A percentile compares a stretch with the other conserved stretches of the same genome.
These are phyloP conservation scores for Ceratobasidium sp. DNA, from an alignment of 1,284 basidiomycete genomes.

Conservation along the genomic window DNA sequence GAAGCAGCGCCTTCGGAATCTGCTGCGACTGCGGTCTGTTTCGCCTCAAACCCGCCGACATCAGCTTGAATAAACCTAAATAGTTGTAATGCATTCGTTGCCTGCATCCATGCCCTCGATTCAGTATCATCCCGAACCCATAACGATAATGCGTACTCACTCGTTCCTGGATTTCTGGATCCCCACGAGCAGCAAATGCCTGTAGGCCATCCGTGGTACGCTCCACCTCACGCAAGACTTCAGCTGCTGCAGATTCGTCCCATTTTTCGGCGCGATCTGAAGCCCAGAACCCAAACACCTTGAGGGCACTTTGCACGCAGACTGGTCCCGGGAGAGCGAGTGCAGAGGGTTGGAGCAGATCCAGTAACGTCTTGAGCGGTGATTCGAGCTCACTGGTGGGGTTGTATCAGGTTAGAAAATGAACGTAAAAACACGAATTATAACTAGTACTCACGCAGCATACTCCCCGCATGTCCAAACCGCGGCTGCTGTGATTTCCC, in stretches of 20 bases:
- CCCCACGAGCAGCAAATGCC: slow-evolving; percentile 64
- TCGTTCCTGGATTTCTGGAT: slow-evolving; percentile 93
- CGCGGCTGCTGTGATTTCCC: slow-evolving; percentile 89
- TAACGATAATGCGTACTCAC: slow-evolving; percentile 62
- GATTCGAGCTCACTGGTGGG: slow-evolving; percentile 74
- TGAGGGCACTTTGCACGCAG: slow-evolving; percentile 86
- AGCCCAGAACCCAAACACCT: slow-evolving; percentile 90
- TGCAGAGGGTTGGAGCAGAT: slow-evolving; percentile 69
- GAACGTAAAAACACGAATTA: background rate
- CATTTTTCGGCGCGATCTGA: slow-evolving; percentile 80
- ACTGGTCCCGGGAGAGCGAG: slow-evolving; percentile 55
- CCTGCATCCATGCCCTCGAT: slow-evolving; percentile 60
- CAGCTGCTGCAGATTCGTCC: slow-evolving; percentile 75
- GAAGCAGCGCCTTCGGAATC: slow-evolving; percentile 58
- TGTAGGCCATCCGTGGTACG: slow-evolving; percentile 66
- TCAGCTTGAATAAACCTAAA: slow-evolving; percentile 87
- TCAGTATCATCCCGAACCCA: too few species aligned
- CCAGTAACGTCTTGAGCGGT: slow-evolving; percentile 75
- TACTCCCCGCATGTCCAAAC: slow-evolving; percentile 98
- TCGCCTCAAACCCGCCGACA: slow-evolving; percentile 67
- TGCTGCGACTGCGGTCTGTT: slow-evolving; percentile 2
- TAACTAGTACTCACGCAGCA: slow-evolving; percentile 69
- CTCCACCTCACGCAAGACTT: slow-evolving; percentile 73
- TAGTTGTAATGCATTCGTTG: slow-evolving; percentile 83
- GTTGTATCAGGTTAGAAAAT: background rate